These are phyloP conservation scores for Vaccinium vitisidaea DNA, from an alignment of 148 eudicot species.

Conservation along the genomic window DNA sequence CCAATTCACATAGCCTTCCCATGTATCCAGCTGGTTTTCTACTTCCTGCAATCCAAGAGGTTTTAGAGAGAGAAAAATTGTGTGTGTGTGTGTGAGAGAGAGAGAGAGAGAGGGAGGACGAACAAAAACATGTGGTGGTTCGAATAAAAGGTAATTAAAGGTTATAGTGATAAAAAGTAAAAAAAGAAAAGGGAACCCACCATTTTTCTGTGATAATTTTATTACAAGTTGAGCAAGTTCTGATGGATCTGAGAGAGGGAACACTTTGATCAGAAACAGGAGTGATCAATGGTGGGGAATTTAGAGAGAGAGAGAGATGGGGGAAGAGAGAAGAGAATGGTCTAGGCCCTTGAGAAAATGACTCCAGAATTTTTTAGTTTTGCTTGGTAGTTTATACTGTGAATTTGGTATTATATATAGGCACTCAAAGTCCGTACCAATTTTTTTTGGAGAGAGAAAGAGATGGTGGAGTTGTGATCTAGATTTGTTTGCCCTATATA, in stretches of 20 bases:
- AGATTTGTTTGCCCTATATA: not conserved
- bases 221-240: not conserved
- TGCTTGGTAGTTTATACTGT: too few species aligned
- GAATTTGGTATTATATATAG: not conserved
- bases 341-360: not conserved
- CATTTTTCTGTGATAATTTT: not conserved
- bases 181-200: constrained; percentile 1
- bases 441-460: not conserved
- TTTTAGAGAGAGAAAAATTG: not conserved
- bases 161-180: not conserved
- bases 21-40: constrained; percentile 25
- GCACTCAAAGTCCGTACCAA: not conserved
- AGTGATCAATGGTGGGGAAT: constrained; percentile 10
- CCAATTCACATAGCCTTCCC: constrained; percentile 57
- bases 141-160: not conserved
- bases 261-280: not conserved
- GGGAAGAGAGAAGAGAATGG: not conserved
- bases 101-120: not conserved
- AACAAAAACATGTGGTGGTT: not conserved
- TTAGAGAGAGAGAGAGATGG: not conserved
- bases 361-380: not conserved
- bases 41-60: constrained; percentile 30
- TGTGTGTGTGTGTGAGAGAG: not conserved
- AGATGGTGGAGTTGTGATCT: not conserved
- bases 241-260: constrained; percentile 1